Evolutionary conservation across 441 rosid genomes (phyloP), one percentile per base, ranked within the genome.

Genomic region (Populus hybrid): DNA sequence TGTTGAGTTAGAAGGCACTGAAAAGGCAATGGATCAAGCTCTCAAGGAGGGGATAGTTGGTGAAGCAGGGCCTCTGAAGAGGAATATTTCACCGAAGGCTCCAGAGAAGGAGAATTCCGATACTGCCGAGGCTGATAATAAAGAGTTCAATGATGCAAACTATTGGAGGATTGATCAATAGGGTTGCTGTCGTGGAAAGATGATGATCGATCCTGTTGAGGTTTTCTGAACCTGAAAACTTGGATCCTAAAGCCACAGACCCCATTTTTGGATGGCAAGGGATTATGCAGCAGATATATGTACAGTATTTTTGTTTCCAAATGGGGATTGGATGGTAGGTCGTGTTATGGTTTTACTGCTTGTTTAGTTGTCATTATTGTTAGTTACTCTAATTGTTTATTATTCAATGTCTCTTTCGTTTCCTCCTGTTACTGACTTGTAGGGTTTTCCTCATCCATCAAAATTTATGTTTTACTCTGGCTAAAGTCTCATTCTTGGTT

Each of bases 21-120:
- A 92, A 85, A 93, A 92, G 86, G 98, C 97, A 63, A 96, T 94
- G 97, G 97, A 94, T 16, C 96, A 92, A 76, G 98, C 98, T 67
- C 86, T 90, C 21, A 94, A 92, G 82, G 95, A 96, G 82, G 99
- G 98, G 38, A 96, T 94, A 35, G 98, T 96, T 9, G 98, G 97
- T 38, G 99, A 94, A 84, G 98, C 99, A 5, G 98, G 95, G 71
- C 94, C 97, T 1, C 71, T 96, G 79, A 96, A 89, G 83, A 87
- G 93, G 80, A 87, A 74, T 76, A 71, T 85, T 10, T 30, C 74
- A 32, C 90, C 87, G 4, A 87, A 89, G 83, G 75, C 74, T 40
- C 69, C 86, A 0, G 91, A 87, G 74, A 89, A 87, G 83, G 94
- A 90, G 75, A 88, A 81, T 67, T 70, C 90, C 0, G 95, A 89